phyloP scores from a whole-genome alignment of 2,329 filamentous ascomycete species.

The Fusarium sp. region DNA sequence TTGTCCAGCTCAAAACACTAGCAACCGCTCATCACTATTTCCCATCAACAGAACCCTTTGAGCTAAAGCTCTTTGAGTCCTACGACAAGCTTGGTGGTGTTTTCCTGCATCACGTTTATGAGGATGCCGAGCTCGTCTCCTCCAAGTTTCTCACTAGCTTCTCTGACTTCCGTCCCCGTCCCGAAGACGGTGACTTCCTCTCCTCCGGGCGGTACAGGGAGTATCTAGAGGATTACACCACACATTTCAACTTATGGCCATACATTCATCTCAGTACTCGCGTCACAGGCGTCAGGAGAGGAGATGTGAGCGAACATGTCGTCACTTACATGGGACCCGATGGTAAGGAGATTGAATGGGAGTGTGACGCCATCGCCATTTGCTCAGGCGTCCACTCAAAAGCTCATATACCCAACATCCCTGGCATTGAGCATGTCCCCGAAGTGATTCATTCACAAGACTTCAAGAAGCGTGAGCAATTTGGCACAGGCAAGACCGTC shows the following conservation, averaged over 20 bases:
- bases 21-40: slow-evolving; percentile 49
- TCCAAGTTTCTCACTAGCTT: slow-evolving; percentile 57
- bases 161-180: slow-evolving; percentile 55
- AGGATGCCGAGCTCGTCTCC: slow-evolving; percentile 52
- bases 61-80: slow-evolving; percentile 57
- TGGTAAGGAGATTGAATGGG: slow-evolving; percentile 37
- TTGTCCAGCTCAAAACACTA: slow-evolving; percentile 55
- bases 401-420: slow-evolving; percentile 52
- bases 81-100: slow-evolving; percentile 56
- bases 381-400: slow-evolving; percentile 57
- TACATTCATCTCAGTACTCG: neutral
- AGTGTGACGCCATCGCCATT: slow-evolving; percentile 58
- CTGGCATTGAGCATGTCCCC: slow-evolving; percentile 51
- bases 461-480: slow-evolving; percentile 54
- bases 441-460: slow-evolving; percentile 55
- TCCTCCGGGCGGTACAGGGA: slow-evolving; percentile 36
- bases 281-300: slow-evolving; percentile 31
- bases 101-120: slow-evolving; percentile 51
- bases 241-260: neutral
- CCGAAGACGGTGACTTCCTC: slow-evolving; percentile 56
- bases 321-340: slow-evolving; percentile 3
- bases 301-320: neutral
- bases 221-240: neutral
- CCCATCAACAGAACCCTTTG: slow-evolving; percentile 48
- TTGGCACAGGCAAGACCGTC: slow-evolving; percentile 53